These are phyloP conservation scores for Cladophialophora chaetospira DNA, from an alignment of 2,329 filamentous ascomycete species.

Conservation along the genomic window DNA sequence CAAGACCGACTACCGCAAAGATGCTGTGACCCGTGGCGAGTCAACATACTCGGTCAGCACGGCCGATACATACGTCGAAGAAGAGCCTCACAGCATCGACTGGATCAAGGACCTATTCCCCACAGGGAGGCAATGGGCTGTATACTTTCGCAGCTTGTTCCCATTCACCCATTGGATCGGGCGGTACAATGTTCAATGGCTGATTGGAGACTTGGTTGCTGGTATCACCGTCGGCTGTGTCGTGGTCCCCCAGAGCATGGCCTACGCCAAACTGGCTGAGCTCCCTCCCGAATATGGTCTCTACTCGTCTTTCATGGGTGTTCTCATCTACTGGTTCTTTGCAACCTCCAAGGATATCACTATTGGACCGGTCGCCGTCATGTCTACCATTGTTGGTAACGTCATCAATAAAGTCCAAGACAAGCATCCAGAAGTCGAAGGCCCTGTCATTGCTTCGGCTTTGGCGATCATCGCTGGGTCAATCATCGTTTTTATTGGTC, in stretches of 20 bases:
- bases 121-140: slow-evolving; percentile 51
- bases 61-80: slow-evolving; percentile 78
- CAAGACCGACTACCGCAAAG: slow-evolving; percentile 68
- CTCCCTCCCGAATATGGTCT: slow-evolving; percentile 82
- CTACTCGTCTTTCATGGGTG: slow-evolving; percentile 95
- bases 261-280: slow-evolving; percentile 81
- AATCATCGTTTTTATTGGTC: slow-evolving; percentile 76
- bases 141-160: slow-evolving; percentile 74
- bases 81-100: slow-evolving; percentile 73
- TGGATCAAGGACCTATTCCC: slow-evolving; percentile 70
- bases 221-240: slow-evolving; percentile 75
- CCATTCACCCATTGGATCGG: slow-evolving; percentile 88
- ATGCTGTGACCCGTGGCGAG: slow-evolving; percentile 73
- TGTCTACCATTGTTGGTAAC: slow-evolving; percentile 86
- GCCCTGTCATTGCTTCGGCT: slow-evolving; percentile 72
- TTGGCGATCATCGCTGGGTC: slow-evolving; percentile 75
- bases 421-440: slow-evolving; percentile 57
- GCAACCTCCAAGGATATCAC: slow-evolving; percentile 98
- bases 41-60: slow-evolving; percentile 74
- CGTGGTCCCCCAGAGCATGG: slow-evolving; percentile 96
- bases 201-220: slow-evolving; percentile 84
- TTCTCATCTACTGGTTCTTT: slow-evolving; percentile 95
- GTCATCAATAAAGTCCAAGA: slow-evolving; percentile 68
- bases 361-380: slow-evolving; percentile 92
- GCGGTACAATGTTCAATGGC: slow-evolving; percentile 87